Base-by-base conservation (phyloP, 352 stramenopile species). In the Pythium rhizo-oryzae region DNA sequence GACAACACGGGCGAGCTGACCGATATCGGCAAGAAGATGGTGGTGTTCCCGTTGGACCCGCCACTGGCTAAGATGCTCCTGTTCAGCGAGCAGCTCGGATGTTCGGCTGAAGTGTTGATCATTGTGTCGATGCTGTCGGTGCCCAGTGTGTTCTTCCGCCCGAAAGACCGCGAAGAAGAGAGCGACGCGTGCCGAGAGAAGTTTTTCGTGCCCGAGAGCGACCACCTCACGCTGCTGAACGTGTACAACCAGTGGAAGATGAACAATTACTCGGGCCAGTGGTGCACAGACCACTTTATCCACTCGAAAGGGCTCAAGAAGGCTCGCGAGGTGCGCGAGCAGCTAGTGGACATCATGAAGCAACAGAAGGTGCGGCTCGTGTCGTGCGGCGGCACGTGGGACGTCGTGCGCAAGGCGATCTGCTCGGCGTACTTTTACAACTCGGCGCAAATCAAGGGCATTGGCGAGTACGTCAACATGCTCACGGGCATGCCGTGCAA, bases 341-440 rank as follows among this genome's bases (percentile, higher is more conserved):
- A 99, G 78, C 79, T 99, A 9, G 74, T 98, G n/a, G 96, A 99
- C 77, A 97, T 99, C 59, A 99, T 99, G 95, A 98, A 99, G 76
- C 90, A 98, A 72, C 97, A 99, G 77, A 94, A 89, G 61, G 82
- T 99, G 23, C 79, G 84, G n/a, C 83, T 97, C 59, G 78, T 82
- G 12, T 97, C 85, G 33, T 98, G 93, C 69, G 92, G 89, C 52
- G 92, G 90, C 39, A 86, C 89, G 47, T 99, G 97, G 97, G 97
- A 99, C 81, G 87, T 98, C 4, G 94, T 99, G 44, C 91, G 98
- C 37, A 99, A 99, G 80, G 93, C 97, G 0, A 99, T 99, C 72
- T 99, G 98, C 80, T 99, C 97, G 21, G 97, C 97, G 15, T 99
- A 99, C 79, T 99, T 99, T 70, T 99, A 99, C 93, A 99, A 99